These are phyloP conservation scores for Phlebiopsis flavidoalba DNA, from an alignment of 768 basidiomycete genomes.

Conservation along the genomic window DNA sequence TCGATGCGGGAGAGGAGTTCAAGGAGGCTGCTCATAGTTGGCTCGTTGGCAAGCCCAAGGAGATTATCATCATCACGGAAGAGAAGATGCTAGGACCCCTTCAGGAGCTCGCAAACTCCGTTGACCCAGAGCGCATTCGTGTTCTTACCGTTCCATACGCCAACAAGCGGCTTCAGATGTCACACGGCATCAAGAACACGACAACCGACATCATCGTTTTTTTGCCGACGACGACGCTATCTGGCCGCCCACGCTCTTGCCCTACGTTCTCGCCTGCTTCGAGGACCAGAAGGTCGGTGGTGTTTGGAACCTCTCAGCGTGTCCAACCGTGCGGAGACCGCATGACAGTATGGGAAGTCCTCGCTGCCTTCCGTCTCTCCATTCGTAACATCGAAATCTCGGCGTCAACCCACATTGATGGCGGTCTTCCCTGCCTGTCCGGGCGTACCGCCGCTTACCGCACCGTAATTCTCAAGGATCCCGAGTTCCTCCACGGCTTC, in stretches of 20 bases:
- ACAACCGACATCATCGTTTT: conserved; percentile 90
- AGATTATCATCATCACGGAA: conserved; percentile 72
- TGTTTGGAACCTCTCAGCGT: conserved; percentile 85
- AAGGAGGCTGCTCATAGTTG: conserved; percentile 89
- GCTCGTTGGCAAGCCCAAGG: conserved; percentile 90
- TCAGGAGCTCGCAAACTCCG: conserved; percentile 82
- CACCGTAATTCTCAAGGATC: conserved; percentile 92
- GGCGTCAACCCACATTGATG: conserved; percentile 87
- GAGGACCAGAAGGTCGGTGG: conserved; percentile 93
- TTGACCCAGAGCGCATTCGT: conserved; percentile 79
- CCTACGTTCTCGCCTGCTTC: conserved; percentile 85
- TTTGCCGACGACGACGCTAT: conserved; percentile 96
- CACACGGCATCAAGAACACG: conserved; percentile 85
- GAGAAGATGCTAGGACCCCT: conserved; percentile 88
- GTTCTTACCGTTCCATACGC: conserved; percentile 90
- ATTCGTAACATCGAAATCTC: conserved; percentile 94
- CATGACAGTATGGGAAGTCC: conserved; percentile 94
- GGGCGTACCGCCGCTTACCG: conserved; percentile 93
- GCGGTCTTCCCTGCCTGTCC: conserved; percentile 86
- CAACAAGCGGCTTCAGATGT: conserved; percentile 93
- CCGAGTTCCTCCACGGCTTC: conserved; percentile 88
- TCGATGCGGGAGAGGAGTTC: conserved; percentile 94
- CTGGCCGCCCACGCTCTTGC: conserved; percentile 90
- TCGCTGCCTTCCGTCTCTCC: conserved; percentile 87
- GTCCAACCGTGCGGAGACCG: conserved; percentile 72